Evolutionary conservation across 2,329 filamentous ascomycete species (phyloP).

Genomic region (Diaporthe nobilis): DNA sequence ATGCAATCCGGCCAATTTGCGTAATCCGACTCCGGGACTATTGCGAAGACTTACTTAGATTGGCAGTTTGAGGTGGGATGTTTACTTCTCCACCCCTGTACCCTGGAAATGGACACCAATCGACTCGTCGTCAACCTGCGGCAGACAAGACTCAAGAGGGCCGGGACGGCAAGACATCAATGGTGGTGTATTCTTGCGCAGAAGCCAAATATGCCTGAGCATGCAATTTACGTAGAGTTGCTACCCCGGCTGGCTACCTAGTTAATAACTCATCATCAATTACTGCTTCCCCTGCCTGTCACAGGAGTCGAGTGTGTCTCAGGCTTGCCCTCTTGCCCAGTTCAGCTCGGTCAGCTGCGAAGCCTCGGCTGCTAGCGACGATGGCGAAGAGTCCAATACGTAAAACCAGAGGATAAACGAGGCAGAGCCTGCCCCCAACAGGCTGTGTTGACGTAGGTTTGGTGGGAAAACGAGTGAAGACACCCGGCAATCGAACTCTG

Average conservation of each 20-base stretch:
- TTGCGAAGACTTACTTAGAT: constrained; percentile 13
- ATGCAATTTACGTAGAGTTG: constrained; percentile 20
- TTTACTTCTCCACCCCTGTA: constrained; percentile 15
- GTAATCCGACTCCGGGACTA: neutral
- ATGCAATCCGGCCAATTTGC: constrained; percentile 13
- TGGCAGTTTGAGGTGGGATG: constrained; percentile 26
- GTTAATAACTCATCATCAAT: constrained; percentile 24
- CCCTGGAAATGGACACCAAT: constrained; percentile 12
- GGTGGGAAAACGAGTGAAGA: neutral
- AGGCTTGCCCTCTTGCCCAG: neutral
- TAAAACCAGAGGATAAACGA: constrained; percentile 6
- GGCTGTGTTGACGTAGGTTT: constrained; percentile 8
- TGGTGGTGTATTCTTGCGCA: neutral
- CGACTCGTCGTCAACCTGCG: constrained; percentile 10
- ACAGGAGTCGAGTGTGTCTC: constrained; percentile 19
- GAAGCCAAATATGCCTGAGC: neutral
- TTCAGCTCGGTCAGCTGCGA: constrained; percentile 8
- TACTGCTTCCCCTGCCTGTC: constrained; percentile 2
- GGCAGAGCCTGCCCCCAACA: neutral
- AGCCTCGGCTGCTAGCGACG: constrained; percentile 4
- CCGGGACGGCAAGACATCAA: neutral
- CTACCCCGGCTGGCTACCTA: constrained; percentile 18
- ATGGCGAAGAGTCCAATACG: constrained; percentile 1
- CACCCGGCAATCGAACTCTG: constrained; percentile 4
- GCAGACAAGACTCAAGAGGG: constrained; percentile 18